A percentile compares a stretch with the other conserved stretches of the same genome.
These are phyloP conservation scores for Kondoa subrosea DNA, from an alignment of 768 basidiomycete species.

Conservation along the genomic window DNA sequence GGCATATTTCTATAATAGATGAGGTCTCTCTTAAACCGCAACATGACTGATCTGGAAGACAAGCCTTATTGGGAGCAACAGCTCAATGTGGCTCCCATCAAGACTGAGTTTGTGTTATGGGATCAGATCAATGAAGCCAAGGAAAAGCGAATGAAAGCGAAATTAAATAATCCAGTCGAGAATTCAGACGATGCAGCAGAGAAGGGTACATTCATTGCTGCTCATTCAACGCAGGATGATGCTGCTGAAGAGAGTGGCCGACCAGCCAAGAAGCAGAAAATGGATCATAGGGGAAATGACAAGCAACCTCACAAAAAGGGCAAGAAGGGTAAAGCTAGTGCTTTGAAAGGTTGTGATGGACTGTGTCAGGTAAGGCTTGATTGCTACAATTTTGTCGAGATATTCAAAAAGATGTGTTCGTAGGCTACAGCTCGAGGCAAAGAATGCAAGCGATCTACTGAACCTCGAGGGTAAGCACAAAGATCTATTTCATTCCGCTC, in stretches of 20 bases:
- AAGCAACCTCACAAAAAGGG: constrained; percentile 5
- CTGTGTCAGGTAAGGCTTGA: constrained; percentile 12
- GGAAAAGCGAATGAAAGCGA: neutral
- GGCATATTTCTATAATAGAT: too few relatives aligned
- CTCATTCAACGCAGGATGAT: constrained; percentile 7
- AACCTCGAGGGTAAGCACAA: neutral
- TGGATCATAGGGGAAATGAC: neutral
- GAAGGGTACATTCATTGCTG: neutral
- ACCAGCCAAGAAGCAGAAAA: neutral
- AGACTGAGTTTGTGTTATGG: constrained; percentile 13
- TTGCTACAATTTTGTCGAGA: neutral
- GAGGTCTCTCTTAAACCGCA: too few relatives aligned
- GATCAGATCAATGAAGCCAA: constrained; percentile 3
- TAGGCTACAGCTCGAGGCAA: constrained; percentile 7
- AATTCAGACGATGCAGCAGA: neutral
- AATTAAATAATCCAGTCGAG: neutral
- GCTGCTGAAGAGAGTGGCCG: constrained; percentile 15
- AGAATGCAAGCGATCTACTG: neutral
- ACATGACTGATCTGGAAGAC: too few relatives aligned
- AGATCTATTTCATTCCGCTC: neutral
- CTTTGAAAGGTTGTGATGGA: neutral
- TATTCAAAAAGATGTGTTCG: constrained; percentile 5
- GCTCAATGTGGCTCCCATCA: constrained; percentile 11
- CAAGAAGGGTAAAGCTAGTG: neutral
- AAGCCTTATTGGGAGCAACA: constrained; percentile 9